These are phyloP conservation scores for Calocera cornea DNA, from an alignment of 768 basidiomycete genomes.

Conservation along the genomic window DNA sequence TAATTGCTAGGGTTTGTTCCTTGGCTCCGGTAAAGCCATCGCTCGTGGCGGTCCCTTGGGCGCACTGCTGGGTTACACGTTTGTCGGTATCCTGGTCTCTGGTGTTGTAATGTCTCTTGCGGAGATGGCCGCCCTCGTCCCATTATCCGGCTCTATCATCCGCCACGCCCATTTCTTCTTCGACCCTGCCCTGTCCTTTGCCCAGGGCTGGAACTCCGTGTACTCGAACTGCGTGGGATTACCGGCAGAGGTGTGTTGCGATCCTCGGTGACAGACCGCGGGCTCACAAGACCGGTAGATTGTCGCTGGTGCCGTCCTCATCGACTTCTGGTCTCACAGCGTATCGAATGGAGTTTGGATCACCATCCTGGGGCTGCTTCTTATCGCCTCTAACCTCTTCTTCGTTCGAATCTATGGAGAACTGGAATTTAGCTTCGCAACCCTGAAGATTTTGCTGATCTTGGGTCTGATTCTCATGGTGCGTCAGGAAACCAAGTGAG, in stretches of 20 bases:
- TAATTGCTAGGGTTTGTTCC: conserved; percentile 19
- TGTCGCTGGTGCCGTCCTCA: conserved; percentile 52
- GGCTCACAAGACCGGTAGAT: conserved; percentile 27
- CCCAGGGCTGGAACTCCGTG: conserved; percentile 29
- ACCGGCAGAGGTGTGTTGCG: not conserved
- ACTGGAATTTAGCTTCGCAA: conserved; percentile 27
- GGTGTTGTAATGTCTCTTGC: conserved; percentile 25
- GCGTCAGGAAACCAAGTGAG: not conserved
- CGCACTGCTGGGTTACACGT: conserved; percentile 21
- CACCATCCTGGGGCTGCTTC: conserved; percentile 18
- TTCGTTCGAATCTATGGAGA: conserved; percentile 15
- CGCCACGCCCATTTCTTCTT: conserved; percentile 38
- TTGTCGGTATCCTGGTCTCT: conserved; percentile 24
- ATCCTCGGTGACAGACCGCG: not conserved
- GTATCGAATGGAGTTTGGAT: conserved; percentile 25
- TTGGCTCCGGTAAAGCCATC: conserved; percentile 21
- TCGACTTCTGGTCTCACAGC: conserved; percentile 54
- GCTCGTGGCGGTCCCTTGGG: conserved; percentile 23
- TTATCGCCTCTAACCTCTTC: conserved; percentile 20
- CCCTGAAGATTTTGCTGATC: conserved; percentile 28
- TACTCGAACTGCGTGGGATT: not conserved
- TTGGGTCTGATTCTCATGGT: conserved; percentile 25
- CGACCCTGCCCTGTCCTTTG: conserved; percentile 45
- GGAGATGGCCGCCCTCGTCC: not conserved
- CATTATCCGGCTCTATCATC: conserved; percentile 26